Base-by-base conservation (phyloP, 495 filamentous ascomycete genomes). In the Barbatosphaeria neglecta region DNA sequence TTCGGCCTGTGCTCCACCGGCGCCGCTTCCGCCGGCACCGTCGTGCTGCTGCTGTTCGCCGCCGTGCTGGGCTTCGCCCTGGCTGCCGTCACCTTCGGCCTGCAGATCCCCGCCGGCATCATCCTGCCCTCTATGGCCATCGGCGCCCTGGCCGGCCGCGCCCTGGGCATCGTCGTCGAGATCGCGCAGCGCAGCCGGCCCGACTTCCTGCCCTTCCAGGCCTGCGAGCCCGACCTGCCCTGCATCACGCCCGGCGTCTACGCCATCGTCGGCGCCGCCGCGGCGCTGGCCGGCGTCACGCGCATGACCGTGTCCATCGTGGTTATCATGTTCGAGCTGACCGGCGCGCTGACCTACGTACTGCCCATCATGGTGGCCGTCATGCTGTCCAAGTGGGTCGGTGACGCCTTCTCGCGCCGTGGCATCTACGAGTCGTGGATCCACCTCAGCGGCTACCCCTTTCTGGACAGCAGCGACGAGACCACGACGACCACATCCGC, bases 291-390 rank as follows among this genome's bases (percentile, higher is more conserved):
- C n/a, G 92, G 92, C 41, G 87, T 92, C n/a, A 97, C 90, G 22
- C 80, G 92, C 53, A 96, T 98, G 86, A 98, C 92, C 10, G 77
- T 82, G 7, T 96, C 90, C 10, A 95, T 98, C 55, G 92, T 97
- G 3, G 92, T 97, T 51, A 97, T 98, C 66, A 97, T 95, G 87
- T 98, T 97, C 53, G 92, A 98, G 66, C 80, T 98, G 22, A 98
- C 92, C 0, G 92, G 92, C 22, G 93, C 92, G 0, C 70, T 98
- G 13, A 94, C 90, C 0, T 97, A 98, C 60, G 92, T 98, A 25
- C 81, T 98, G 10, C 92, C 92, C 17, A 97, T 98, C 59, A 98
- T 98, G 92, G 85, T 98, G 49, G 89, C 93, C n/a, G 92, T 98
- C 49, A 95, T 98, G 90, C 67, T 97, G 19, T 86, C 83, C 49